phyloP scores from a whole-genome alignment of 768 basidiomycete species.

The Termitomyces sp. region DNA sequence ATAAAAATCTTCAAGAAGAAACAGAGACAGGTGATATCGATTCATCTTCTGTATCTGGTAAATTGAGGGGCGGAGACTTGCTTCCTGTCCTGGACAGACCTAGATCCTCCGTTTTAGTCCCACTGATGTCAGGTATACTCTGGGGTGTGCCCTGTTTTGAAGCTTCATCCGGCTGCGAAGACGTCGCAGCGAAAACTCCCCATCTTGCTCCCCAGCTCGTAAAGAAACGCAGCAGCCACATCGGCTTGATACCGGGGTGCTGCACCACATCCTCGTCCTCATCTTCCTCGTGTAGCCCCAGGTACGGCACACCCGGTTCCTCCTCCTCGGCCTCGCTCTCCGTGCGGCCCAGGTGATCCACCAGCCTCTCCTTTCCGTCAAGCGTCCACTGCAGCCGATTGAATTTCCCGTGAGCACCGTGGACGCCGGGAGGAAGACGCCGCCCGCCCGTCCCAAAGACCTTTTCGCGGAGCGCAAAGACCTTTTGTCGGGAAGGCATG shows the following conservation, averaged over 20 bases:
- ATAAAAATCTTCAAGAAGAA: not conserved
- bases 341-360: slow-evolving; percentile 66
- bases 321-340: slow-evolving; percentile 79
- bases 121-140: not conserved
- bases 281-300: slow-evolving; percentile 32
- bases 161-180: slow-evolving; percentile 9
- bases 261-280: slow-evolving; percentile 56
- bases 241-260: slow-evolving; percentile 58
- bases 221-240: slow-evolving; percentile 75
- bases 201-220: slow-evolving; percentile 71
- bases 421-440: slow-evolving; percentile 41
- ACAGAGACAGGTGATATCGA: not conserved
- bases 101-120: not conserved
- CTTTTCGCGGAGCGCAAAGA: slow-evolving; percentile 59
- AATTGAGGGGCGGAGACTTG: not conserved
- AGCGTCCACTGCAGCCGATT: slow-evolving; percentile 68
- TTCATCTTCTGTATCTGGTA: slow-evolving; percentile 1
- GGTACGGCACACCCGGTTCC: slow-evolving; percentile 24
- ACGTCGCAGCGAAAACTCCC: slow-evolving; percentile 34
- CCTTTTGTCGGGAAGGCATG: slow-evolving; percentile 52
- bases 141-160: slow-evolving; percentile 2
- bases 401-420: slow-evolving; percentile 55
- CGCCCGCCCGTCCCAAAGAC: slow-evolving; percentile 62
- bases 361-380: slow-evolving; percentile 55
- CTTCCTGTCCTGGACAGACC: not conserved